Percentiles rank a stretch among this genome's conserved stretches.
Conservation (phyloP, 2,329 filamentous ascomycete species). For the Alternaria ethzedia region DNA sequence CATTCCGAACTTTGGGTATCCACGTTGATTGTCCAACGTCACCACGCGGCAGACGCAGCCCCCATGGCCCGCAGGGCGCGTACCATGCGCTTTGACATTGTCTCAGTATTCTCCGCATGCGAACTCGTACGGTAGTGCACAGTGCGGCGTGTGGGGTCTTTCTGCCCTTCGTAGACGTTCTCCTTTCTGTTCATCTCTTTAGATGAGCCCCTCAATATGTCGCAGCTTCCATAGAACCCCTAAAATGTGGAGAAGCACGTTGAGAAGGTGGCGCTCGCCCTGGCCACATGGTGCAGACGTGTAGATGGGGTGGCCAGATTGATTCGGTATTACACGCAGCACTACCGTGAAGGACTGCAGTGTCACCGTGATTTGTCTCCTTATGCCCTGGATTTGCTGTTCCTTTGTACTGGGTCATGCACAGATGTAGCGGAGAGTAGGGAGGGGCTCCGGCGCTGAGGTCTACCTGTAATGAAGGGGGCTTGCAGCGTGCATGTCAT, state of each 20-base stretch:
- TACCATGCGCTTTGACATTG: slow-evolving; percentile 5
- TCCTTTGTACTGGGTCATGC: slow-evolving; percentile 22
- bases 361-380: slow-evolving; percentile 27
- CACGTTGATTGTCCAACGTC: slow-evolving; percentile 14
- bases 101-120: slow-evolving; percentile 22
- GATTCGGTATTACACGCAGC: slow-evolving; percentile 28
- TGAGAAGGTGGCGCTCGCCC: slow-evolving; percentile 24
- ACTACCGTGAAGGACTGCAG: slow-evolving; percentile 32
- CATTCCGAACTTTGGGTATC: slow-evolving; percentile 16
- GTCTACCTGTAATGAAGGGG: slow-evolving; percentile 13
- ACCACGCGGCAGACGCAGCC: slow-evolving; percentile 14
- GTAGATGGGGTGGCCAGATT: slow-evolving; percentile 16
- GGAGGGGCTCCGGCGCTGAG: slow-evolving; percentile 29
- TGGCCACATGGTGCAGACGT: slow-evolving; percentile 23
- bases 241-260: slow-evolving; percentile 39
- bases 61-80: slow-evolving; percentile 6
- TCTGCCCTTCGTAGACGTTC: slow-evolving; percentile 19
- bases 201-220: slow-evolving; percentile 24
- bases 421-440: slow-evolving; percentile 34
- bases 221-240: slow-evolving; percentile 14
- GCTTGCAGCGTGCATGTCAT: slow-evolving; percentile 17
- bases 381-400: slow-evolving; percentile 32
- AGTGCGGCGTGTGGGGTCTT: slow-evolving; percentile 30
- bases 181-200: slow-evolving; percentile 30
- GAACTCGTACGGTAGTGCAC: background rate